phyloP scores from a whole-genome alignment of 2,329 filamentous ascomycete species.

The Cercospora janseana region DNA sequence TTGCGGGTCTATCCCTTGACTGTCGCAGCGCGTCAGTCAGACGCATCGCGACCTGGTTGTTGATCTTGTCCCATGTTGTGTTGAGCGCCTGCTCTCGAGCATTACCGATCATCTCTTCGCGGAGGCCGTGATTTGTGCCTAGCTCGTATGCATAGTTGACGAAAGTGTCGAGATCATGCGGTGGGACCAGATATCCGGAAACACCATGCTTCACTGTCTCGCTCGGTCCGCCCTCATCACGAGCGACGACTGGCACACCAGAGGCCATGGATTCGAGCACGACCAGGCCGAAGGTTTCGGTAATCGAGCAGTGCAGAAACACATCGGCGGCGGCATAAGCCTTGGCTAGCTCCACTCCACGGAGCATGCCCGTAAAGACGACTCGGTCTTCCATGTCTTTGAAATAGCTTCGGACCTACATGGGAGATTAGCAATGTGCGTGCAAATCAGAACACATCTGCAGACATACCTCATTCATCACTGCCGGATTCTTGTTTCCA shows the following conservation, averaged over 20 bases:
- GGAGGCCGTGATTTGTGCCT: slow-evolving; percentile 46
- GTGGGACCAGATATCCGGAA: slow-evolving; percentile 61
- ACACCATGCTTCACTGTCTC: slow-evolving; percentile 62
- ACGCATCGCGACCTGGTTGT: slow-evolving; percentile 66
- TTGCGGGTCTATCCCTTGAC: neutral
- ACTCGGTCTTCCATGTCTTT: slow-evolving; percentile 55
- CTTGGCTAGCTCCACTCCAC: slow-evolving; percentile 60
- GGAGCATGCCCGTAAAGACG: slow-evolving; percentile 65
- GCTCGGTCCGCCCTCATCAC: slow-evolving; percentile 67
- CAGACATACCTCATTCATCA: slow-evolving; percentile 53
- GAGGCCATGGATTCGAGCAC: slow-evolving; percentile 71
- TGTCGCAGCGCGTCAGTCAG: slow-evolving; percentile 51
- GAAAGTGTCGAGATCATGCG: slow-evolving; percentile 60
- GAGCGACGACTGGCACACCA: slow-evolving; percentile 65
- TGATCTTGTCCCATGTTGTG: slow-evolving; percentile 70
- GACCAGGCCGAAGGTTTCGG: slow-evolving; percentile 69
- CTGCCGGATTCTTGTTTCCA: slow-evolving; percentile 62
- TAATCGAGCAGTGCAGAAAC: slow-evolving; percentile 70
- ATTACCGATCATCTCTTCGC: slow-evolving; percentile 47
- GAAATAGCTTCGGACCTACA: slow-evolving; percentile 57
- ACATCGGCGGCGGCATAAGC: slow-evolving; percentile 66
- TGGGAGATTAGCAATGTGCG: neutral
- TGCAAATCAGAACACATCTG: too few relatives aligned
- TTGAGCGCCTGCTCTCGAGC: slow-evolving; percentile 59
- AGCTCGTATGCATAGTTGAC: slow-evolving; percentile 55